Evolutionary conservation across 768 basidiomycete species (phyloP), one percentile per base, ranked within the genome.

Genomic region (Kondoa subrosea): DNA sequence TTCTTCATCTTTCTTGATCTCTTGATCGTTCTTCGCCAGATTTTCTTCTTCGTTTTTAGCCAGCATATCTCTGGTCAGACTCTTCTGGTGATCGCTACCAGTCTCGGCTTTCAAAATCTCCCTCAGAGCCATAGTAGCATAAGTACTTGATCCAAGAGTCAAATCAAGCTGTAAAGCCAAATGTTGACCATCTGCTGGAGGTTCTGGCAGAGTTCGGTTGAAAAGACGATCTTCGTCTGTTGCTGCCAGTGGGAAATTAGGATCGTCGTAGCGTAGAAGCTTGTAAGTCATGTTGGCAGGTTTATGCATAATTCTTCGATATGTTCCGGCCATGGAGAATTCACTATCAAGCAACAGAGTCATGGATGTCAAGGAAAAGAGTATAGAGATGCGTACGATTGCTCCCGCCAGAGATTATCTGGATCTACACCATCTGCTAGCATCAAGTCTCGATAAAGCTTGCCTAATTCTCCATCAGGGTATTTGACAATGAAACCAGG

Each of bases 61-160:
- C 66, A 67, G 25, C 67, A 68, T 68, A 15, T 61, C 67, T 50
- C 62, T 66, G 17, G 66, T 67, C n/a, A 69, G 29, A 4, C 33
- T 50, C 1, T 56, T 27, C 34, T 69, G 69, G 15, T 67, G 26
- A 3, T 62, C 59, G 56, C 59, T 73, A 26, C 89, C 91, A 25
- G 92, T 96, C 74, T 96, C 91, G 34, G 87, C 89, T 79, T 93
- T 97, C 16, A 91, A 91, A 57, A 95, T 84, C 78, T 95, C 91
- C 56, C 91, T 84, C 72, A 99, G 77, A 2, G 92, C 93, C 95
- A 99, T 99, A 1, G 95, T 99, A 1, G 95, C 95, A 77, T 96
- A 99, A 2, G 90, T 87, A 0, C 90, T 88, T 4, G 90, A 89
- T 16, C 88, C 90, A 17, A 99, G 82, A n/a, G 82, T 84, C 66